These are phyloP conservation scores for Alliaria petiolata DNA, from an alignment of 345 rosid genomes.

Conservation along the genomic window DNA sequence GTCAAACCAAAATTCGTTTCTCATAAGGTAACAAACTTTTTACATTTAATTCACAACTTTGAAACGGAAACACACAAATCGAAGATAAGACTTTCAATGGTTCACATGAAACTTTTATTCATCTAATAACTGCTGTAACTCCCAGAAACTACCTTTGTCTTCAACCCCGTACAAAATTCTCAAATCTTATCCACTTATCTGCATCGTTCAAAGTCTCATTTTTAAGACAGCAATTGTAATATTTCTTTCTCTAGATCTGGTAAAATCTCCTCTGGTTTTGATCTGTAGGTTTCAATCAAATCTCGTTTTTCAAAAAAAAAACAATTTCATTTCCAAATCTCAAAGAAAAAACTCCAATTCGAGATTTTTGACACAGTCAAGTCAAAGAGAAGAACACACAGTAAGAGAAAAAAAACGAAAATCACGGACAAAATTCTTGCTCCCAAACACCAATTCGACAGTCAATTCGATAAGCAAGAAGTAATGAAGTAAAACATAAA, in stretches of 20 bases:
- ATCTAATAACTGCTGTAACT: neutral
- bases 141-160: conserved; percentile 12
- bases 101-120: neutral
- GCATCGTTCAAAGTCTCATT: neutral
- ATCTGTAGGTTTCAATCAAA: neutral
- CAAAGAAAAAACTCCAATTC: neutral
- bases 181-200: neutral
- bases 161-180: neutral
- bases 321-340: neutral
- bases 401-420: neutral
- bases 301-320: neutral
- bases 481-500: too few relatives aligned
- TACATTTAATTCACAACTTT: neutral
- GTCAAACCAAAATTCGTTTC: too few relatives aligned
- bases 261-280: neutral
- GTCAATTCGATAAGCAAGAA: too few relatives aligned
- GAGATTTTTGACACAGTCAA: neutral
- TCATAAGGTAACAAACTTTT: neutral
- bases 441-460: too few relatives aligned
- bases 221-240: too few relatives aligned
- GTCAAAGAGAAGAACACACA: conserved; percentile 1
- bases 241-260: too few relatives aligned
- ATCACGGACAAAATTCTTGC: conserved; percentile 23
- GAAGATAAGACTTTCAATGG: neutral
- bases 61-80: conserved; percentile 3